phyloP scores from a whole-genome alignment of 2,329 filamentous ascomycete species.

The Sporothrix brunneoviolacea region DNA sequence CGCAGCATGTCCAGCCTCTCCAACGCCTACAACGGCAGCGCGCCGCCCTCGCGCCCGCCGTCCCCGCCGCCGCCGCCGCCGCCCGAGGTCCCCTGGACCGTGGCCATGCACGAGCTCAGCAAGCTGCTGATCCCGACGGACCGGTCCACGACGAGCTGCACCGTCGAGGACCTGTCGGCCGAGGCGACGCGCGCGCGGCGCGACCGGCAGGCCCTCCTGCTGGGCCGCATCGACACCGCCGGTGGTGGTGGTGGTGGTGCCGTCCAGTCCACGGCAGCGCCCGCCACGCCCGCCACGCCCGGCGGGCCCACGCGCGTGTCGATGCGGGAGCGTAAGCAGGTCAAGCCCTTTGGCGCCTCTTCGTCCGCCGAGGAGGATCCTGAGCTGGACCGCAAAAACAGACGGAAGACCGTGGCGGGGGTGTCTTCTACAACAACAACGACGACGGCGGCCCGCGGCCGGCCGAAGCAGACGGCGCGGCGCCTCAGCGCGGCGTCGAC shows the following conservation, averaged over 20 bases:
- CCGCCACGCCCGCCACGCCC: constrained; percentile 20
- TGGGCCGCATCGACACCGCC: constrained; percentile 14
- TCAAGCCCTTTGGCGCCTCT: constrained; percentile 44
- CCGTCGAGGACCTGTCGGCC: constrained; percentile 68
- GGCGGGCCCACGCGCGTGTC: constrained; percentile 59
- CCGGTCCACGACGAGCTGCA: constrained; percentile 69
- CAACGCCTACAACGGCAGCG: constrained; percentile 25
- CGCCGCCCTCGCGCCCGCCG: constrained; percentile 26
- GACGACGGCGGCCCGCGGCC: constrained; percentile 14
- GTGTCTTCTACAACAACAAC: constrained; percentile 23
- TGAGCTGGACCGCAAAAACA: constrained; percentile 36
- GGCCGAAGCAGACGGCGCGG: constrained; percentile 32
- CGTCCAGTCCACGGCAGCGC: too few relatives aligned
- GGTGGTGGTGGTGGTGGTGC: too few relatives aligned
- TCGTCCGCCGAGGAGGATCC: constrained; percentile 30
- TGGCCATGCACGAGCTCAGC: constrained; percentile 75
- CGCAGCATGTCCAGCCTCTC: constrained; percentile 55
- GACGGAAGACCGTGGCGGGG: constrained; percentile 57
- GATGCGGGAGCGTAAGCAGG: constrained; percentile 61
- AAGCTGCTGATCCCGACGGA: constrained; percentile 73
- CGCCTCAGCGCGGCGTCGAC: constrained; percentile 45
- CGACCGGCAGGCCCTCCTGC: constrained; percentile 53
- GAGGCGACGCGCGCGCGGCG: constrained; percentile 56
- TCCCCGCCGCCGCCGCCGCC: constrained; percentile 59
- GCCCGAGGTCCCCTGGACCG: constrained; percentile 78